Evolutionary conservation across 768 basidiomycete genomes (phyloP), one percentile per base, ranked within the genome.

Genomic region (Pleurotus salmoneostramineus): DNA sequence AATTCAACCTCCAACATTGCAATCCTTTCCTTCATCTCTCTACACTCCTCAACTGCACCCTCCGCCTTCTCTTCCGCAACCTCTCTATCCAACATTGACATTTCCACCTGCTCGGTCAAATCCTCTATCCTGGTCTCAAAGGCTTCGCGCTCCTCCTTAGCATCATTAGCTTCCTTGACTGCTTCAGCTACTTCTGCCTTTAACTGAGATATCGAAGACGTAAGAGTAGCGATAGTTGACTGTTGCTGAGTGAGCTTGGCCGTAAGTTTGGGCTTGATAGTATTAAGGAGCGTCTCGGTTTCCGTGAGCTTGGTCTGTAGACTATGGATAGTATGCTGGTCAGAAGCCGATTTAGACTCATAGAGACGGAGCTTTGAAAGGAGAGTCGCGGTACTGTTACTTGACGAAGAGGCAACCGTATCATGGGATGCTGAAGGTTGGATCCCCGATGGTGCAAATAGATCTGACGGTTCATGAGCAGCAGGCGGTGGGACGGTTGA

Each of bases 81-180:
- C 69, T 99, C 97, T 72, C 93, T 94, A 69, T 99, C 97, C 63
- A 99, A 73, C 81, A 91, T 91, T 2, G 86, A 80, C 89, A 98
- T 94, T 74, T 99, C 97, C 40, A 98, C 73, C 67, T 95, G 92
- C 58, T 98, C 96, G 54, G 90, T 84, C 1, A 88, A 69, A 68
- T 98, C 96, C 40, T 55, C 52, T 42, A 55, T 55, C 40, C 52
- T n/a, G 37, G 52, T 17, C 11, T 55, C 52, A 14, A 42, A 42
- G 4, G 52, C 52, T 12, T 55, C 52, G 37, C 37, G 40, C 52
- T 55, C 52, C 52, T 55, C 52, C 36, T 43, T 55, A 5, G 52
- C 35, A 42, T 55, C 52, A 21, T 55, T 40, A 17, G 36, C 31
- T 40, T 55, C 52, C 40, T 43, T 55, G 2, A 36, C 37, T 5